Conservation (phyloP, 1,284 basidiomycete genomes). For the Fistulina hepatica region DNA sequence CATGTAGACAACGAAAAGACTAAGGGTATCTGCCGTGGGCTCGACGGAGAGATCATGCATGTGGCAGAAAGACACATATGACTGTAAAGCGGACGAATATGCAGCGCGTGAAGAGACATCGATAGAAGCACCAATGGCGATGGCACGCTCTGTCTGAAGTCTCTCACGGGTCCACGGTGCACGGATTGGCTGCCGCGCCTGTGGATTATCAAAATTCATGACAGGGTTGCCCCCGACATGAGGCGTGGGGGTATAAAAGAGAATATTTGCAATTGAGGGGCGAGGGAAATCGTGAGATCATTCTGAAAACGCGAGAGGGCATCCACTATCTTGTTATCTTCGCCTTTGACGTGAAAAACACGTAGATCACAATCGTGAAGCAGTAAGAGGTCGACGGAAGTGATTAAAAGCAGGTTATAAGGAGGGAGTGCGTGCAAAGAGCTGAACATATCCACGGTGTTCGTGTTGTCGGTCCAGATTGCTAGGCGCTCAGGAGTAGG, state of each 20-base stretch:
- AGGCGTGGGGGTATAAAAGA: constrained; percentile 21
- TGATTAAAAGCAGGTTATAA: constrained; percentile 24
- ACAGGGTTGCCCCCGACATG: constrained; percentile 18
- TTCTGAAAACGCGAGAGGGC: constrained; percentile 7
- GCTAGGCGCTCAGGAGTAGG: constrained; percentile 8
- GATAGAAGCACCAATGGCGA: constrained; percentile 24
- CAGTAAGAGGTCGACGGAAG: constrained; percentile 20
- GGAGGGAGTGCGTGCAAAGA: constrained; percentile 16
- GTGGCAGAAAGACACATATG: constrained; percentile 28
- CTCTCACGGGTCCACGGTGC: constrained; percentile 24
- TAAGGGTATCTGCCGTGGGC: constrained; percentile 26
- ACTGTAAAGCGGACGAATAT: constrained; percentile 27
- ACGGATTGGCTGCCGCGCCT: constrained; percentile 19
- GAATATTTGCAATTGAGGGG: constrained; percentile 14
- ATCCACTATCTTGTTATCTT: constrained; percentile 9
- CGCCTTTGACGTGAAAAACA: constrained; percentile 5
- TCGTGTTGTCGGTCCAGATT: constrained; percentile 26
- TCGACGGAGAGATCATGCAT: constrained; percentile 23
- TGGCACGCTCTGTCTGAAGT: constrained; percentile 22
- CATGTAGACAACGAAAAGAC: constrained; percentile 29
- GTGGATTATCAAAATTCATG: constrained; percentile 14
- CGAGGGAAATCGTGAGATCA: constrained; percentile 4
- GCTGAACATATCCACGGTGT: constrained; percentile 27
- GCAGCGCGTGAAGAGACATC: constrained; percentile 18
- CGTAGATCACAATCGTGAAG: constrained; percentile 10